These are phyloP conservation scores for Nakataea oryzae DNA, from an alignment of 2,329 filamentous ascomycete genomes.

Conservation along the genomic window DNA sequence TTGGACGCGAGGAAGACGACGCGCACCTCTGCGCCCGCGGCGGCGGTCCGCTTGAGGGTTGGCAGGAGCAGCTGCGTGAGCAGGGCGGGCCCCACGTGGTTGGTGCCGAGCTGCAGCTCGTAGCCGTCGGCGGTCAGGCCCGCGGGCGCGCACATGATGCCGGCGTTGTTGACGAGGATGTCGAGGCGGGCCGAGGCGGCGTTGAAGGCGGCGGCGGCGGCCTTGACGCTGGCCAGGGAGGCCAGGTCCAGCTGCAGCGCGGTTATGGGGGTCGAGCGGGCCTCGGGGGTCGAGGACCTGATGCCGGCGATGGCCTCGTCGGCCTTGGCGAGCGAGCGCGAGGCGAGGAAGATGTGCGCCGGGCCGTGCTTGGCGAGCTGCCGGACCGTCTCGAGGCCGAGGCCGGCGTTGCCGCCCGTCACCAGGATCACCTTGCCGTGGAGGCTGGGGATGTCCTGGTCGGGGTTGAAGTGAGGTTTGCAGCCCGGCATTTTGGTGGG, in stretches of 20 bases:
- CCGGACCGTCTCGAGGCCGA: slow-evolving; percentile 33
- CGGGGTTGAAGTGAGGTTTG: slow-evolving; percentile 17
- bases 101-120: slow-evolving; percentile 35
- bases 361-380: slow-evolving; percentile 28
- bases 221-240: slow-evolving; percentile 29
- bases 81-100: slow-evolving; percentile 34
- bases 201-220: slow-evolving; percentile 25
- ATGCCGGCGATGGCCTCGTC: slow-evolving; percentile 26
- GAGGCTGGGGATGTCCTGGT: slow-evolving; percentile 25
- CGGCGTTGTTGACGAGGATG: slow-evolving; percentile 34
- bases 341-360: slow-evolving; percentile 18
- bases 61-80: slow-evolving; percentile 25
- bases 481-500: background rate
- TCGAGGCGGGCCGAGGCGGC: slow-evolving; percentile 23
- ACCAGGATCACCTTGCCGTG: slow-evolving; percentile 31
- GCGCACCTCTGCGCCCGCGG: slow-evolving; percentile 11
- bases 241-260: slow-evolving; percentile 32
- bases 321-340: slow-evolving; percentile 25
- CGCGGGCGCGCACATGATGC: slow-evolving; percentile 26
- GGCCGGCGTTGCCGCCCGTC: slow-evolving; percentile 36
- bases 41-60: slow-evolving; percentile 11
- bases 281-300: slow-evolving; percentile 12
- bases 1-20: slow-evolving; percentile 13
- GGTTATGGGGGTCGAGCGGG: slow-evolving; percentile 16
- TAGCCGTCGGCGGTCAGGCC: slow-evolving; percentile 29